Evolutionary conservation across 257 asterid species (phyloP), one percentile per base, ranked within the genome.

Genomic region (Solanum bulbocastanum): DNA sequence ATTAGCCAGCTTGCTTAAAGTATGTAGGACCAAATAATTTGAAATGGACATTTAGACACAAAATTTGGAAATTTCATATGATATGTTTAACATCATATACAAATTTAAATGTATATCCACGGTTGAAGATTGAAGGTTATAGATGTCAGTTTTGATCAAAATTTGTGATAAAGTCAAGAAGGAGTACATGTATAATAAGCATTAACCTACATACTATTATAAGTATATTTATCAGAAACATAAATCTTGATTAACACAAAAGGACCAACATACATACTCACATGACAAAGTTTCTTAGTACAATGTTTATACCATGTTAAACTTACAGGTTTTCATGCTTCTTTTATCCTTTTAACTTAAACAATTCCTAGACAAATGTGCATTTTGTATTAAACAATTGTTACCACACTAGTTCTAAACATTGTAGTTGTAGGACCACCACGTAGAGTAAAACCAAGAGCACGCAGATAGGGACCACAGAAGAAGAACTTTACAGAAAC

Each of bases 111-210:
- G 0, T 49, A 56, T 20, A 25, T 65, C 0, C 1, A 65, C n/a
- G n/a, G n/a, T n/a, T n/a, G n/a, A n/a, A 65, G n/a, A 10, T 10
- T 62, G 0, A 62, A n/a, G 3, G 1, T 18, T 3, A 60, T 1
- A 3, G 0, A 58, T 58, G 0, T 58, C 13, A 60, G 0, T 23
- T 60, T 3, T 6, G 30, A 60, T 1, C 6, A 22, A 30, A 69
- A 1, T 2, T 69, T 7, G 11, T 0, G 5, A 66, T 1, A 7
- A 25, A n/a, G 6, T 23, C 0, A 10, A 62, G 3, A 62, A 62
- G 35, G 5, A 56, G 11, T 8, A 39, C 3, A 39, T 39, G 10
- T 8, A 39, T 13, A 49, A 49, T 15, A 10, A 62, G 30, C 32
- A 65, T 65, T 65, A 68, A 3, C 40, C 4, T 32, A 14, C 33